These are phyloP conservation scores for Beauveria brongniartii DNA, from an alignment of 2,329 filamentous ascomycete genomes.

Conservation along the genomic window DNA sequence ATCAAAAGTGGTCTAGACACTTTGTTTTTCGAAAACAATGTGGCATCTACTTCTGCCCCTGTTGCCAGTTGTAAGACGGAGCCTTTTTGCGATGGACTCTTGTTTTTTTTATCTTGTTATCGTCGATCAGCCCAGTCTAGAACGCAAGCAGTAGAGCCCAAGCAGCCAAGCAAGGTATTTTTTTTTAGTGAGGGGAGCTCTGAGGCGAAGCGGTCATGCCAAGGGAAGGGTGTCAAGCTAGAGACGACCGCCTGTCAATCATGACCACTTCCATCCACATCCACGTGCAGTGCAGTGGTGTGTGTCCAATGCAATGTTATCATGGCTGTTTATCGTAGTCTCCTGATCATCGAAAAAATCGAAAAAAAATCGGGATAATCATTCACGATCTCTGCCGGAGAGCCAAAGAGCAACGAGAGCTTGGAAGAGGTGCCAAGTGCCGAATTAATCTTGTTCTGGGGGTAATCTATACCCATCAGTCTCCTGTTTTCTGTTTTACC, in stretches of 20 bases:
- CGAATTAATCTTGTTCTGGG: not conserved
- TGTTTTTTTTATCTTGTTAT: not conserved
- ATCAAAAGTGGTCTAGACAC: not conserved
- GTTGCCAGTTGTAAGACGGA: conserved; percentile 1
- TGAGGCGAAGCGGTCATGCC: not conserved
- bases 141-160: not conserved
- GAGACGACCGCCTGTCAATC: not conserved
- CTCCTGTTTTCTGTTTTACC: not conserved
- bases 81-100: not conserved
- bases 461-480: not conserved
- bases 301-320: no score
- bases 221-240: not conserved
- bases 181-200: not conserved
- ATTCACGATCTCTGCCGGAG: no score
- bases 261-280: not conserved
- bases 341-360: no score
- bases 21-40: not conserved
- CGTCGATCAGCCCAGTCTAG: conserved; percentile 4
- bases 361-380: no score
- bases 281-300: no score
- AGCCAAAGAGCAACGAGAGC: no score
- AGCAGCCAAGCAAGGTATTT: not conserved
- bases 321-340: no score
- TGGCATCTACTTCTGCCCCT: not conserved
- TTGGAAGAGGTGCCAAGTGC: no score